Evolutionary conservation across 2,329 filamentous ascomycete species (phyloP), one percentile per base, ranked within the genome.

Genomic region (Aulographum hederae): DNA sequence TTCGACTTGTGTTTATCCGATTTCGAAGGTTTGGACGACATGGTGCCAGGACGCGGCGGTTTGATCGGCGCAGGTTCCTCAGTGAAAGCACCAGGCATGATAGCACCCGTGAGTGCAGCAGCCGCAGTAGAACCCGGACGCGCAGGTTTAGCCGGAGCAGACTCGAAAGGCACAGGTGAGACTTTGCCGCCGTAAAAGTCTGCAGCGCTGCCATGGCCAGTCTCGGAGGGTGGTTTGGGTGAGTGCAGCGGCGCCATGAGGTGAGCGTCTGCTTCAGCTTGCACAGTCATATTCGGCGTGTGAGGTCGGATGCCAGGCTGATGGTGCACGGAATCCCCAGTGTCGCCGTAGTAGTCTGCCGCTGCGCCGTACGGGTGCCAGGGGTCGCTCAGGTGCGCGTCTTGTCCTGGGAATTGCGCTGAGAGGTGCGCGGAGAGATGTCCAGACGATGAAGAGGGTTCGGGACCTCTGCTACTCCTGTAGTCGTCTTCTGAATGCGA

Each of bases 311-410:
- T 56, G n/a, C 71, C 71, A 5, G 71, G 70, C 45, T 75, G 71
- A 10, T 55, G 46, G 6, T 54, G 45, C 2, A 75, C 69, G 13
- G 67, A 72, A 43, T 73, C 54, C 8, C 69, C 70, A 41, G 69
- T 61, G 43, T 74, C 70, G 27, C 63, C 60, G 45, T 74, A 75
- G 46, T 71, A 75, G 20, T 72, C 67, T 12, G 71, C 61, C 4
- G 68, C 68, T 21, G 41, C 34, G 30, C 16, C 33, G 26, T 57
- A 46, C 34, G 53, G 50, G 32, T 15, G 23, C 60, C 17, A 58
- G 30, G 52, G 46, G 6, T 63, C 41, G 36, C 50, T 60, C 8
- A 53, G 47, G 4, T 47, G 38, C 12, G 65, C 62, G 34, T 67
- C 57, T 43, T 71, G 67, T 30, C 66, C 66, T 4, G 67, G 68